Evolutionary conservation across 371 early-diverging fungal genomes (phyloP).

Genomic region (Circinella minor): DNA sequence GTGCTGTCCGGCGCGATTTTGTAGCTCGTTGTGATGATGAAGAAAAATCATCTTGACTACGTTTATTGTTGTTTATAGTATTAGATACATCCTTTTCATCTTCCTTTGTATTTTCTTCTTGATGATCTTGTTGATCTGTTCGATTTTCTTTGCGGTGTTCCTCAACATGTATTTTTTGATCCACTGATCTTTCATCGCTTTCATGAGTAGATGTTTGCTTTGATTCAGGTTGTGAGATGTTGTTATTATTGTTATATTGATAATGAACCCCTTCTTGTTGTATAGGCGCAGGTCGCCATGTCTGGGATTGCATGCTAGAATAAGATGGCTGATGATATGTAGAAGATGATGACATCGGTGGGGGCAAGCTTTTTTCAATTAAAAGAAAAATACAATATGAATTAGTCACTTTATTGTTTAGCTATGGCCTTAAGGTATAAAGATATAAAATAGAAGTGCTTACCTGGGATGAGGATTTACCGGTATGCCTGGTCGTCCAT

Average conservation of each 20-base stretch:
- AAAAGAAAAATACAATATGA: too few relatives aligned
- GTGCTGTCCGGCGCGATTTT: not conserved
- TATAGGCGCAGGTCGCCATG: slow-evolving; percentile 1
- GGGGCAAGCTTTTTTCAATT: not conserved
- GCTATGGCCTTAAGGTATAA: too few relatives aligned
- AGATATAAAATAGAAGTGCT: not conserved
- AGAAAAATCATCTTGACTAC: not conserved
- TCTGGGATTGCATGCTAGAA: not conserved
- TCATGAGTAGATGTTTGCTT: not conserved
- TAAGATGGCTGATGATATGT: slow-evolving; percentile 4
- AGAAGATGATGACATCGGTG: slow-evolving; percentile 5
- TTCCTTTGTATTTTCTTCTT: too few relatives aligned
- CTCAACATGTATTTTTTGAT: not conserved
- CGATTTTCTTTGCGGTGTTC: not conserved
- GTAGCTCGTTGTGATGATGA: not conserved
- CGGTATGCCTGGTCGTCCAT: not conserved
- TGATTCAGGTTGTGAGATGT: not conserved
- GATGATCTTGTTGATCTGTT: not conserved
- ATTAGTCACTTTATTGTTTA: too few relatives aligned
- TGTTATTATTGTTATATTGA: not conserved
- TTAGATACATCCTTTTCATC: not conserved
- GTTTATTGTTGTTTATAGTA: not conserved
- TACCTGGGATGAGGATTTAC: not conserved
- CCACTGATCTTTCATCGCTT: not conserved
- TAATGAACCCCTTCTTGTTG: not conserved